phyloP scores from a whole-genome alignment of 2,329 filamentous ascomycete genomes.

The Boeremia exigua region DNA sequence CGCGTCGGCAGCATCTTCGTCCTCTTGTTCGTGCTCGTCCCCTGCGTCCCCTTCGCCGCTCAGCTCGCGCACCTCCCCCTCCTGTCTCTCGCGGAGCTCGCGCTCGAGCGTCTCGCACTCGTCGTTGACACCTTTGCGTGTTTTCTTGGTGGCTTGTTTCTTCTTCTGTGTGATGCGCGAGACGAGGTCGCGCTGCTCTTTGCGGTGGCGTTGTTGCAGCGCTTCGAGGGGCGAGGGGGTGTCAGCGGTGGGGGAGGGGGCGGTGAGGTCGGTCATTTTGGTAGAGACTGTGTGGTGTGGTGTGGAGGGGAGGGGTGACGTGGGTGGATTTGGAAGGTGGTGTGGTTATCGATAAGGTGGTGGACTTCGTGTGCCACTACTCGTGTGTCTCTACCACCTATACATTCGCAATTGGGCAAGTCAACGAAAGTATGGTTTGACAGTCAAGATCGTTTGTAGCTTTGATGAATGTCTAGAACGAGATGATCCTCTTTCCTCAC shows the following conservation, averaged over 20 bases:
- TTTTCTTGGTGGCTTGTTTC: constrained; percentile 90
- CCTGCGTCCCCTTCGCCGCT: constrained; percentile 29
- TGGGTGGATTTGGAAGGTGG: background rate
- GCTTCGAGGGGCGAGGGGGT: constrained; percentile 66
- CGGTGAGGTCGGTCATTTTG: constrained; percentile 6
- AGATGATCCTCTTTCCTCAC: no score
- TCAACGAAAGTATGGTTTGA: no score
- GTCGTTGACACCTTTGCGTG: constrained; percentile 65
- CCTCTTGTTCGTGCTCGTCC: background rate
- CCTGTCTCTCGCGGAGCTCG: constrained; percentile 62
- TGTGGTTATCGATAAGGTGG: constrained; percentile 5
- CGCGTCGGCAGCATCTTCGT: no score
- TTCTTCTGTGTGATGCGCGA: constrained; percentile 90
- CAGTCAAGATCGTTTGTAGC: no score
- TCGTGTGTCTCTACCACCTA: background rate
- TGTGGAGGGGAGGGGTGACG: background rate
- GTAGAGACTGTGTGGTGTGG: constrained; percentile 12
- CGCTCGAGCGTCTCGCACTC: constrained; percentile 66
- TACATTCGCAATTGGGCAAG: no score
- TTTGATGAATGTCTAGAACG: no score
- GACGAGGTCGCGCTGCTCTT: constrained; percentile 87
- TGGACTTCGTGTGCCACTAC: background rate
- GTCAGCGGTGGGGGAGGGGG: constrained; percentile 20
- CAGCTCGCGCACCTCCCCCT: constrained; percentile 56
- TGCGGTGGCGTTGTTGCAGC: constrained; percentile 79